These are phyloP conservation scores for Yamadazyma atmosphaerica DNA, from an alignment of 1,139 yeast species.

Conservation along the genomic window DNA sequence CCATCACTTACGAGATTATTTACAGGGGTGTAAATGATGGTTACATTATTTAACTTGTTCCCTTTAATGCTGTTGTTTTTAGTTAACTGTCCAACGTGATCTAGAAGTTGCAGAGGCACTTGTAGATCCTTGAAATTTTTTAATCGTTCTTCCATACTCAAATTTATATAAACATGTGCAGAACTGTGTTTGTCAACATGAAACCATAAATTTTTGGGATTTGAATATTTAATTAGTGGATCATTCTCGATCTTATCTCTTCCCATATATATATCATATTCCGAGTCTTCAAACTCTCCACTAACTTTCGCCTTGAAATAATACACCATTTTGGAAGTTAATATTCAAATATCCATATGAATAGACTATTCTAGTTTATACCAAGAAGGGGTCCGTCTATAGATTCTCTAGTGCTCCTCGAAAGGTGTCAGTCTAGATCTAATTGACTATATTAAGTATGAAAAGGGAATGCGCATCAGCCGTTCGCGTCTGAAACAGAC, in stretches of 20 bases:
- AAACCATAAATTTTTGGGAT: conserved; percentile 76
- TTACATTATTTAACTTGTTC: conserved; percentile 67
- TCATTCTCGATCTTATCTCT: conserved; percentile 78
- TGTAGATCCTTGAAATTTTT: conserved; percentile 33
- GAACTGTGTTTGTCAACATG: conserved; percentile 81
- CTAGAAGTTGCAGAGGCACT: conserved; percentile 53
- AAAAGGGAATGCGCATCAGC: too few relatives aligned
- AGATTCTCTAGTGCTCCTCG: too few relatives aligned
- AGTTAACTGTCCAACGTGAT: conserved; percentile 72
- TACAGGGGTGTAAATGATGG: conserved; percentile 78
- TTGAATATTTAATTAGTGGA: conserved; percentile 66
- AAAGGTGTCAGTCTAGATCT: background rate
- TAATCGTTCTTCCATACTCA: conserved; percentile 41
- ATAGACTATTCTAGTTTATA: background rate
- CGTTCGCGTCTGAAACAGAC: too few relatives aligned
- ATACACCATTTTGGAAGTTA: conserved; percentile 48
- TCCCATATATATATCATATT: conserved; percentile 61
- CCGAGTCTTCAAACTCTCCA: conserved; percentile 34
- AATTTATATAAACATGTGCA: conserved; percentile 76
- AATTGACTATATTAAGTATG: background rate
- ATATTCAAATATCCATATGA: background rate
- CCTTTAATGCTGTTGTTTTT: conserved; percentile 82
- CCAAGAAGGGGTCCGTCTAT: too few relatives aligned
- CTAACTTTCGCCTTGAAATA: conserved; percentile 45
- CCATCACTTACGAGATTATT: conserved; percentile 69